Conservation (phyloP, 768 basidiomycete genomes). For the Tephrocybe sp. region DNA sequence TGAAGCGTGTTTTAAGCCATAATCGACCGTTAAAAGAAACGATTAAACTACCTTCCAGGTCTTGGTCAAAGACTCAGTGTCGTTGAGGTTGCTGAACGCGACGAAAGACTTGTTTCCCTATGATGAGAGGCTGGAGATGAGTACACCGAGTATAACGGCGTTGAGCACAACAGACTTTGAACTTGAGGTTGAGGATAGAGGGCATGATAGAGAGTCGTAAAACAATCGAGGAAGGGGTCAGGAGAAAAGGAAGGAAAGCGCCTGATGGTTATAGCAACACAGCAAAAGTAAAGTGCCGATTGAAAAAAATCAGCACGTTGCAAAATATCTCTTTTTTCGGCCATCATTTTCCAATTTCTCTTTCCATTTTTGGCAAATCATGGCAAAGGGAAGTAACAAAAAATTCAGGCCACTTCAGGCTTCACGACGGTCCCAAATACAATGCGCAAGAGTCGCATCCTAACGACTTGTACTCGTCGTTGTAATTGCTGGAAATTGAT, state of each 20-base stretch:
- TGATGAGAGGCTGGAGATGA: slow-evolving; percentile 8
- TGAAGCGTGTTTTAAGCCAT: slow-evolving; percentile 23
- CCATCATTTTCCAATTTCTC: slow-evolving; percentile 7
- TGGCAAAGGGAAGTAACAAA: neutral
- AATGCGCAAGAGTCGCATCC: neutral
- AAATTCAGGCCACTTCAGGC: slow-evolving; percentile 1
- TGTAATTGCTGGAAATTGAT: neutral
- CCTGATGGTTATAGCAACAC: slow-evolving; percentile 12
- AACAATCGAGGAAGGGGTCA: slow-evolving; percentile 13
- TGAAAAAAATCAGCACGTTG: slow-evolving; percentile 17
- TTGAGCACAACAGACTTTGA: slow-evolving; percentile 53
- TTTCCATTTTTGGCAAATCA: neutral
- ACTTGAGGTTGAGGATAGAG: slow-evolving; percentile 84
- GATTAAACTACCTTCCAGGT: slow-evolving; percentile 76
- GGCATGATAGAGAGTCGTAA: slow-evolving; percentile 49
- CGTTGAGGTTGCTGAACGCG: slow-evolving; percentile 86
- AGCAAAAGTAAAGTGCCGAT: slow-evolving; percentile 18
- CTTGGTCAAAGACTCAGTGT: slow-evolving; percentile 82
- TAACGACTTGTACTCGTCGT: neutral
- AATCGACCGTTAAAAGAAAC: slow-evolving; percentile 6
- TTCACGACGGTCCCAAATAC: neutral
- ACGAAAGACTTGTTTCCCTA: slow-evolving; percentile 96
- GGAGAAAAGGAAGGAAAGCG: slow-evolving; percentile 9
- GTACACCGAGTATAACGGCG: neutral
- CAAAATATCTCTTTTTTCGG: slow-evolving; percentile 1